Conservation (phyloP, 352 stramenopile genomes). For the Globisporangium emineosum region DNA sequence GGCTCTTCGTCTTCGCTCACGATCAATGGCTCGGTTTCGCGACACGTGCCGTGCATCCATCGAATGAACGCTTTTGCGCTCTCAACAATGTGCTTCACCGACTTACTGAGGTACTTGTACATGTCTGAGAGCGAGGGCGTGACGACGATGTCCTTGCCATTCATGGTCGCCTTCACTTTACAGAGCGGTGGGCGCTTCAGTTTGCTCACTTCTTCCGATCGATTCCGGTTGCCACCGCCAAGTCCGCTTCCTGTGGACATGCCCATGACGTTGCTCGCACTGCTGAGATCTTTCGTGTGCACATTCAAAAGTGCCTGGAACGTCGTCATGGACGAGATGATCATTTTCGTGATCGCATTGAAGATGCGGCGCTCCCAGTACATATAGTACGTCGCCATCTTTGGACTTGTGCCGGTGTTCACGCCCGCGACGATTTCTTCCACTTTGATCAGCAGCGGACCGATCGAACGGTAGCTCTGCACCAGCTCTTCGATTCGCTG, state of each 20-base stretch:
- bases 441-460: constrained; percentile 93
- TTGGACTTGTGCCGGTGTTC: constrained; percentile 88
- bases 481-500: constrained; percentile 91
- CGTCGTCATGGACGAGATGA: constrained; percentile 93
- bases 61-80: constrained; percentile 92
- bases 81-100: constrained; percentile 93
- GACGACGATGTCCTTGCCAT: constrained; percentile 94
- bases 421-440: constrained; percentile 94
- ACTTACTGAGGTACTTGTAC: constrained; percentile 95
- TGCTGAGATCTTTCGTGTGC: constrained; percentile 82
- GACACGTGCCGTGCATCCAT: constrained; percentile 96
- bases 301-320: constrained; percentile 92
- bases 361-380: constrained; percentile 97
- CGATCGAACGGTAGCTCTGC: constrained; percentile 93
- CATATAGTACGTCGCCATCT: constrained; percentile 94
- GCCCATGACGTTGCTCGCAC: constrained; percentile 35
- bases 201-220: constrained; percentile 58
- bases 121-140: constrained; percentile 93
- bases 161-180: constrained; percentile 93
- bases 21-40: constrained; percentile 84
- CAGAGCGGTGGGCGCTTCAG: constrained; percentile 88
- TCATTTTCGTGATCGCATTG: constrained; percentile 97
- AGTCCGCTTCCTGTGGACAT: constrained; percentile 25
- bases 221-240: constrained; percentile 15
- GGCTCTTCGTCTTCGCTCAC: constrained; percentile 93